Evolutionary conservation across 1,139 yeast genomes (phyloP), one percentile per base, ranked within the genome.

Genomic region (Debaryomyces sp.): DNA sequence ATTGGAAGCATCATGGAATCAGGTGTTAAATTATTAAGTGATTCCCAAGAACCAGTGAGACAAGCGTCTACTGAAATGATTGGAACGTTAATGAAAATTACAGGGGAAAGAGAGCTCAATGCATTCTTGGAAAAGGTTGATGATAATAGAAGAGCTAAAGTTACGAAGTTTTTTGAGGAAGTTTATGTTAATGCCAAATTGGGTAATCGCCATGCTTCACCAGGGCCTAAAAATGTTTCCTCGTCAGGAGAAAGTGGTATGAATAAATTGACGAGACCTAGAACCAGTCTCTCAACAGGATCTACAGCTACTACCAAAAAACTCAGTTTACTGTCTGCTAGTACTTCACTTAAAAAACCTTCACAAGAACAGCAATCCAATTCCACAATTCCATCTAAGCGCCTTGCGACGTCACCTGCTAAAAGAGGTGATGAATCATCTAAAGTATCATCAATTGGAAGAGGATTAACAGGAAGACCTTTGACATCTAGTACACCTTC

Each of bases 11-110:
- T 87, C 10, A 80, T 84, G 74, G 80, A 72, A 1, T 65, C 69
- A 1, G 81, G 82, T 2, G 75, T 79, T 7, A 87, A 86, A 59
- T 71, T 89, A 17, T 78, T 91, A 35, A 75, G 81, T 46, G 99
- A 94, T 55, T 85, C 96, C 0, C 90, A 87, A 62, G 96, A 90
- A 50, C 90, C 95, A 1, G 86, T 90, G 1, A 81, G 99, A 62
- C 82, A 85, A 48, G 84, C 86, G 1, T 87, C 94, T 0, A 86
- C 92, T 35, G 91, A 87, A 60, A 76, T 86, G 60, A 79, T 91
- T 41, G 98, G 97, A 5, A 84, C 88, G 0, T 68, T 92, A 50
- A 87, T 89, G 88, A 89, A 89, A 64, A 79, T 91, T 15, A 78
- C 84, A 6, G 97, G 97, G 0, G 88, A 84, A 58, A 73, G 94